A percentile compares a stretch with the other conserved stretches of the same genome.
These are phyloP conservation scores for Raphanus raphanistrum DNA, from an alignment of 345 rosid genomes.

Conservation along the genomic window DNA sequence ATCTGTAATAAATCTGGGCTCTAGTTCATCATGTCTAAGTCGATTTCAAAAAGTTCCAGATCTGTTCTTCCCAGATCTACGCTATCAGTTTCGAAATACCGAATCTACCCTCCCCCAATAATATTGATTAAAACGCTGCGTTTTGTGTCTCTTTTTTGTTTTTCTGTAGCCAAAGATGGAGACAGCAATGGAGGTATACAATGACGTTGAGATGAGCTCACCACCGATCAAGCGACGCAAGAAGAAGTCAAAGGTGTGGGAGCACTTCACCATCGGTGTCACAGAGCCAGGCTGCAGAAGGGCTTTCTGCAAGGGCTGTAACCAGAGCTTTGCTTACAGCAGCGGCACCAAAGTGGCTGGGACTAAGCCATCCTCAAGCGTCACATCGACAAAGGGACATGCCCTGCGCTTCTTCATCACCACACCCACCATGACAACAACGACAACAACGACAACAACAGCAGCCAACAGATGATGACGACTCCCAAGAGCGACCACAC, in stretches of 20 bases:
- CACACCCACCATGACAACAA: not conserved
- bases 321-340: conserved; percentile 97
- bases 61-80: not conserved
- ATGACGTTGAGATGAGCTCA: conserved; percentile 20
- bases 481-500: not conserved
- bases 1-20: not conserved
- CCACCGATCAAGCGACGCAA: conserved; percentile 28
- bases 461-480: not conserved
- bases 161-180: conserved; percentile 7
- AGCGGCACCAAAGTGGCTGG: conserved; percentile 93
- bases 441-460: not conserved
- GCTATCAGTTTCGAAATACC: not conserved
- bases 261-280: conserved; percentile 73
- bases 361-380: conserved; percentile 95
- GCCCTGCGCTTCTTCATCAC: conserved; percentile 58
- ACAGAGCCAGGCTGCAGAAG: conserved; percentile 76
- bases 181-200: conserved; percentile 29
- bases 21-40: not conserved
- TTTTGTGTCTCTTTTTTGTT: not conserved
- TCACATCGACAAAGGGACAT: conserved; percentile 85
- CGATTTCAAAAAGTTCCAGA: not conserved
- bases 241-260: conserved; percentile 96
- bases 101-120: not conserved
- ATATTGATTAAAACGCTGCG: not conserved
- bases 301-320: conserved; percentile 91